Evolutionary conservation across 148 eudicot species (phyloP).

Genomic region (Beta vulgaris): DNA sequence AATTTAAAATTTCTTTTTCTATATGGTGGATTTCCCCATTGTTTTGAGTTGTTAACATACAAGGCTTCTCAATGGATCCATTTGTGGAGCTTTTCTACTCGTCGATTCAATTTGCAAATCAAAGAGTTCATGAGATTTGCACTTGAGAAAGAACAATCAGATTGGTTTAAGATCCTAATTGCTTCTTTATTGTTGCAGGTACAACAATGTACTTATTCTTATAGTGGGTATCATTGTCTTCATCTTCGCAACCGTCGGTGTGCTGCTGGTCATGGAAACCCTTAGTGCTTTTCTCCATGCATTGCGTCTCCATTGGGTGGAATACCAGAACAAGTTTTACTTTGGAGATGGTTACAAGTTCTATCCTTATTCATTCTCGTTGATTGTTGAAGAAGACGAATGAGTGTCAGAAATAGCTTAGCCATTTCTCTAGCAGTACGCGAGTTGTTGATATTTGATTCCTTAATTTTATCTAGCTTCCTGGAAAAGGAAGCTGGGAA

Average conservation of each 20-base stretch:
- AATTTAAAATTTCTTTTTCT: neutral
- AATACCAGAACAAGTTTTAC: conserved; percentile 85
- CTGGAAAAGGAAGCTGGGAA: conserved; percentile 19
- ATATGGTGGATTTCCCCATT: neutral
- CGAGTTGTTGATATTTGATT: conserved; percentile 27
- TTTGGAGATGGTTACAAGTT: conserved; percentile 93
- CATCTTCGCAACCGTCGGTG: conserved; percentile 84
- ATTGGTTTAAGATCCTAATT: neutral
- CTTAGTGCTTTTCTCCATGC: conserved; percentile 96
- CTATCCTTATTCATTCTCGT: conserved; percentile 63
- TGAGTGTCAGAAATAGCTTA: conserved; percentile 2
- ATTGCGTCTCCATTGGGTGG: conserved; percentile 92
- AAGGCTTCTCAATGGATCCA: neutral
- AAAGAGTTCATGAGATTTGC: neutral
- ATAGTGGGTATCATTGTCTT: conserved; percentile 65
- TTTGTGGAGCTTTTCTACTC: neutral
- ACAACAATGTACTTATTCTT: conserved; percentile 61
- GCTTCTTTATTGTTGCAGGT: conserved; percentile 41
- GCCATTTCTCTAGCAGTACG: conserved; percentile 10
- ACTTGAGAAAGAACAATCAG: neutral
- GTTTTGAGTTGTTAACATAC: neutral
- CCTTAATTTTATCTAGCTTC: conserved; percentile 21
- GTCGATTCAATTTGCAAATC: neutral
- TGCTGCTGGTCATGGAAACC: conserved; percentile 88
- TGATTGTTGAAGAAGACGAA: conserved; percentile 59